These are phyloP conservation scores for Gymnopilus junonius DNA, from an alignment of 768 basidiomycete genomes.

Conservation along the genomic window DNA sequence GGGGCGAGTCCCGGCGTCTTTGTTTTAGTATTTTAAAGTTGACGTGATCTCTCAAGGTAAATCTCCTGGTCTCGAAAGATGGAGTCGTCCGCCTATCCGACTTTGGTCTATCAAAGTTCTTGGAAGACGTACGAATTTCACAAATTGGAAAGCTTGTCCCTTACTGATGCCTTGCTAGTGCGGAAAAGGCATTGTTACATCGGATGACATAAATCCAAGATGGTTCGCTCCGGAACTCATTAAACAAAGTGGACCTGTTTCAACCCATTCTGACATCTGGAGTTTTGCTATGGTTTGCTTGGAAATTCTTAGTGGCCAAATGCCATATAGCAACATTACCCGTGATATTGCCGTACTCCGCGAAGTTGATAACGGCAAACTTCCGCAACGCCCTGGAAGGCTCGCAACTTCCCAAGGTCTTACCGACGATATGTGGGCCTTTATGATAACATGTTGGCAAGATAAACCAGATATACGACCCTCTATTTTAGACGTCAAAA, in stretches of 20 bases:
- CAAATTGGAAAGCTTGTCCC: neutral
- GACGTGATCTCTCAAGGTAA: slow-evolving; percentile 36
- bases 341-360: slow-evolving; percentile 39
- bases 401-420: slow-evolving; percentile 31
- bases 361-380: slow-evolving; percentile 37
- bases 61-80: slow-evolving; percentile 44
- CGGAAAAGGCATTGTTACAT: slow-evolving; percentile 28
- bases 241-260: slow-evolving; percentile 28
- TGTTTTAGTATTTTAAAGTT: neutral
- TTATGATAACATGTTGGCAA: slow-evolving; percentile 49
- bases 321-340: slow-evolving; percentile 38
- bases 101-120: slow-evolving; percentile 46
- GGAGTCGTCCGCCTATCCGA: slow-evolving; percentile 46
- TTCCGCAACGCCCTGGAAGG: slow-evolving; percentile 42
- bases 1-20: slow-evolving; percentile 31
- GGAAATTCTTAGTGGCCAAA: slow-evolving; percentile 48
- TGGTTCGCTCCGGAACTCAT: slow-evolving; percentile 49
- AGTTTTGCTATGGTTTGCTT: slow-evolving; percentile 52
- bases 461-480: slow-evolving; percentile 43
- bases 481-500: slow-evolving; percentile 38
- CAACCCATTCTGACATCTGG: slow-evolving; percentile 51
- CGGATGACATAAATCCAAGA: slow-evolving; percentile 35
- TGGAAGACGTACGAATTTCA: slow-evolving; percentile 37
- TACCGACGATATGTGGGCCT: slow-evolving; percentile 44
- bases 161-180: slow-evolving; percentile 22